A percentile compares a stretch with the other conserved stretches of the same genome.
Evolutionary conservation across 805 yeast genomes (phyloP).

Genomic region (Komagataella kurtzmanii): DNA sequence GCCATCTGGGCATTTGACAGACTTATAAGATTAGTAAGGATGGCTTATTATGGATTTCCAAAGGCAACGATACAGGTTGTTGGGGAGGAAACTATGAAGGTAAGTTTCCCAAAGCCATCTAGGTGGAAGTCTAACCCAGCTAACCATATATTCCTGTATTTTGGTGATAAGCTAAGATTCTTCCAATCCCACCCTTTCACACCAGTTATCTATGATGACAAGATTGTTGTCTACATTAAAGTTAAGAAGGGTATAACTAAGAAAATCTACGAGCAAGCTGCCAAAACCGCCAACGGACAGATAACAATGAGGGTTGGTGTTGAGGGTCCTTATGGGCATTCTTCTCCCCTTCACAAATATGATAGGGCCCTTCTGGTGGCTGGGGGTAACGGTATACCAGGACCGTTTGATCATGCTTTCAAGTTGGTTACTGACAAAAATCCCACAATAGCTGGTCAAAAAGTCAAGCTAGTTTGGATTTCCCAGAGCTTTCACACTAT

Average conservation of each 20-base stretch:
- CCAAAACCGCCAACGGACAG: slow-evolving; percentile 13
- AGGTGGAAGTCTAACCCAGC: slow-evolving; percentile 41
- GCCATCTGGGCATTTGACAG: slow-evolving; percentile 43
- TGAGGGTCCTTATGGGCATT: slow-evolving; percentile 65
- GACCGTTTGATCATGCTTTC: slow-evolving; percentile 25
- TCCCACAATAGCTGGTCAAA: slow-evolving; percentile 10
- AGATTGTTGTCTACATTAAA: slow-evolving; percentile 30
- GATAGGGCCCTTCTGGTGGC: slow-evolving; percentile 47
- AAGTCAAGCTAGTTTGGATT: slow-evolving; percentile 47
- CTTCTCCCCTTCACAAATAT: slow-evolving; percentile 32
- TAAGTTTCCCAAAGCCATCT: slow-evolving; percentile 32
- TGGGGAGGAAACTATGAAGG: slow-evolving; percentile 33
- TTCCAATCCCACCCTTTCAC: slow-evolving; percentile 76
- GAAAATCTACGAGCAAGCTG: slow-evolving; percentile 19
- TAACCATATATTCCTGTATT: slow-evolving; percentile 41
- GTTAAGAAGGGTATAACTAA: slow-evolving; percentile 47
- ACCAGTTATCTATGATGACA: slow-evolving; percentile 25
- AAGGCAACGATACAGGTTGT: slow-evolving; percentile 22
- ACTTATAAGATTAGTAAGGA: slow-evolving; percentile 26
- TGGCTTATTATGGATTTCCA: slow-evolving; percentile 22
- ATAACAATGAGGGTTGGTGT: slow-evolving; percentile 22
- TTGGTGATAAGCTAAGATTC: slow-evolving; percentile 34
- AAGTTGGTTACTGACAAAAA: slow-evolving; percentile 13
- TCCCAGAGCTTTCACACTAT: slow-evolving; percentile 39
- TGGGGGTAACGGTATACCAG: slow-evolving; percentile 70